phyloP scores from a whole-genome alignment of 2,329 filamentous ascomycete genomes.

The Ascomycota sp. region DNA sequence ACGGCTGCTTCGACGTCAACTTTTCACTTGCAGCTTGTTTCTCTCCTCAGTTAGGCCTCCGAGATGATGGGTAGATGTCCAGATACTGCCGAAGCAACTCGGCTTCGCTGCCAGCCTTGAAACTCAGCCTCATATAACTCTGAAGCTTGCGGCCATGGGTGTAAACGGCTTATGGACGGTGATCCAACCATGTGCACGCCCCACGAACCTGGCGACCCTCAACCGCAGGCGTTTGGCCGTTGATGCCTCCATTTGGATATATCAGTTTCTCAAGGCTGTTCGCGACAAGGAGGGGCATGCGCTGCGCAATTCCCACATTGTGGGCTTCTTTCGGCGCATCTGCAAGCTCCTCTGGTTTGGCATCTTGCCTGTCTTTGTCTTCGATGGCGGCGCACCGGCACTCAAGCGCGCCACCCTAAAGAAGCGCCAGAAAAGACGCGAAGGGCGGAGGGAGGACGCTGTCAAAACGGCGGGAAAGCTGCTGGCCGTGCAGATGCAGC shows the following conservation, averaged over 20 bases:
- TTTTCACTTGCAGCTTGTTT: no score
- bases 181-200: slow-evolving; percentile 79
- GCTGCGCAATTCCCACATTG: slow-evolving; percentile 80
- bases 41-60: no score
- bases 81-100: neutral
- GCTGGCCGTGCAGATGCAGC: slow-evolving; percentile 82
- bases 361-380: slow-evolving; percentile 90
- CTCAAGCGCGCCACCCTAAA: slow-evolving; percentile 83
- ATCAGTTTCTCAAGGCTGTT: slow-evolving; percentile 96
- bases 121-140: neutral
- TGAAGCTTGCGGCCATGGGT: slow-evolving; percentile 42
- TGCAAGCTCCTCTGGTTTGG: slow-evolving; percentile 95
- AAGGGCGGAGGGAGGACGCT: slow-evolving; percentile 83
- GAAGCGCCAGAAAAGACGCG: slow-evolving; percentile 52
- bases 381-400: slow-evolving; percentile 79
- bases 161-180: slow-evolving; percentile 96
- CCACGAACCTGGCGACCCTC: slow-evolving; percentile 85
- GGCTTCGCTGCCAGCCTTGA: neutral
- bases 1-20: no score
- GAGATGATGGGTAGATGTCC: no score
- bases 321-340: slow-evolving; percentile 94
- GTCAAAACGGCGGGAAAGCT: slow-evolving; percentile 75
- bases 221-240: slow-evolving; percentile 92
- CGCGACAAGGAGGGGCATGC: slow-evolving; percentile 97
- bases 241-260: slow-evolving; percentile 98